A percentile compares a stretch with the other conserved stretches of the same genome.
phyloP scores from a whole-genome alignment of 768 basidiomycete genomes.

The Psilocybe cyanescens region DNA sequence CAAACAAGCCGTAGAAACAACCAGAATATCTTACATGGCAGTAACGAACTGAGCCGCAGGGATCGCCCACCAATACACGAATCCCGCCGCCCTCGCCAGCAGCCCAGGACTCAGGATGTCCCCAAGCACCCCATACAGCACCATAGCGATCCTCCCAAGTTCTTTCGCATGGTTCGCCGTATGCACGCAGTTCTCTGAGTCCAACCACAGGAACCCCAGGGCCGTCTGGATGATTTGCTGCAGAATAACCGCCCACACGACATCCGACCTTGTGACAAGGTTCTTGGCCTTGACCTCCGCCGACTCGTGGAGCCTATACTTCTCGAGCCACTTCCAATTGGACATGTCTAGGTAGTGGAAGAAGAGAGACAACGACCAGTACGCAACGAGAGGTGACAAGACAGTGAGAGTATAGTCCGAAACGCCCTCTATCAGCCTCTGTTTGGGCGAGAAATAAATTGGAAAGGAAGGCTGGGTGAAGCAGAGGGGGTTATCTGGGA shows the following conservation, averaged over 20 bases:
- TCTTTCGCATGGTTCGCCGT: constrained; percentile 41
- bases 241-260: constrained; percentile 79
- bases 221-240: constrained; percentile 88
- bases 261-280: constrained; percentile 68
- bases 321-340: constrained; percentile 76
- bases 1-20: not conserved
- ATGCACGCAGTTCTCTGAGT: constrained; percentile 38
- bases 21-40: constrained; percentile 70
- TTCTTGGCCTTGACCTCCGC: constrained; percentile 78
- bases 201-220: constrained; percentile 72
- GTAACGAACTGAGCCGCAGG: constrained; percentile 72
- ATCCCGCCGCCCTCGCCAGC: constrained; percentile 49
- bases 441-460: constrained; percentile 56
- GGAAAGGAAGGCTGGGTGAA: constrained; percentile 41
- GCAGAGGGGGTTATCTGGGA: constrained; percentile 41
- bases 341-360: constrained; percentile 87
- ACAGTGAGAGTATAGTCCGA: constrained; percentile 77
- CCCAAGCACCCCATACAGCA: constrained; percentile 37
- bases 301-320: constrained; percentile 87
- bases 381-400: constrained; percentile 74
- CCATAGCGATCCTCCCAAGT: constrained; percentile 47
- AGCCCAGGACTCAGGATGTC: constrained; percentile 42
- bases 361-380: constrained; percentile 81
- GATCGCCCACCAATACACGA: constrained; percentile 92
- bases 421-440: constrained; percentile 54